phyloP scores from a whole-genome alignment of 2,329 filamentous ascomycete species.

The Gremmenia infestans region DNA sequence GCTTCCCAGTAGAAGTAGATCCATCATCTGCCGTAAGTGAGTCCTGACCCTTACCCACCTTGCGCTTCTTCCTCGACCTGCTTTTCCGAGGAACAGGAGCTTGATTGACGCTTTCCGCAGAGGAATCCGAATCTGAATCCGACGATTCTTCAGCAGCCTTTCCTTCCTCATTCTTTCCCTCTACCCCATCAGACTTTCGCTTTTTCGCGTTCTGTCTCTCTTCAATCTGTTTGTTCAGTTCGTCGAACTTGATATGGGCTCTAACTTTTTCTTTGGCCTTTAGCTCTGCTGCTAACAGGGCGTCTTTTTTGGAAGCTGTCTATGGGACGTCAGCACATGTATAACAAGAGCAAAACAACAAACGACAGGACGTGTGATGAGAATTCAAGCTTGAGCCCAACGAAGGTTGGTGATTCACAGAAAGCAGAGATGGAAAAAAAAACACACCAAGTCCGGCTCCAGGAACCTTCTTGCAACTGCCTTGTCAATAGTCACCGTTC shows the following conservation, averaged over 20 bases:
- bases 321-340: conserved; percentile 15
- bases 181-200: conserved; percentile 22
- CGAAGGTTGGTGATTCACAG: too few species aligned
- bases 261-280: conserved; percentile 45
- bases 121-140: conserved; percentile 14
- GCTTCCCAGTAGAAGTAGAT: conserved; percentile 10
- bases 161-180: not conserved
- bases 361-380: too few species aligned
- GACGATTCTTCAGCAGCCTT: conserved; percentile 6
- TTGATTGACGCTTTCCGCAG: conserved; percentile 3
- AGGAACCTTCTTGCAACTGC: conserved; percentile 77
- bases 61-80: conserved; percentile 28
- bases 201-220: conserved; percentile 31
- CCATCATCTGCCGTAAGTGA: conserved; percentile 8
- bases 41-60: conserved; percentile 22
- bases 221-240: conserved; percentile 35
- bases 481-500: conserved; percentile 56
- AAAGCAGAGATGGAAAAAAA: not conserved
- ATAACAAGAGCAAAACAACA: too few species aligned
- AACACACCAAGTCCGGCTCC: conserved; percentile 67
- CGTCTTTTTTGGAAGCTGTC: conserved; percentile 43
- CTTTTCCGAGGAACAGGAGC: conserved; percentile 1
- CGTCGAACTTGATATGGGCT: conserved; percentile 42
- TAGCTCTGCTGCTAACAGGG: conserved; percentile 44
- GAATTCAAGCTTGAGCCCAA: too few species aligned